Base-by-base conservation (phyloP, 2,329 filamentous ascomycete genomes). In the Proliferodiscus dingleyae region DNA sequence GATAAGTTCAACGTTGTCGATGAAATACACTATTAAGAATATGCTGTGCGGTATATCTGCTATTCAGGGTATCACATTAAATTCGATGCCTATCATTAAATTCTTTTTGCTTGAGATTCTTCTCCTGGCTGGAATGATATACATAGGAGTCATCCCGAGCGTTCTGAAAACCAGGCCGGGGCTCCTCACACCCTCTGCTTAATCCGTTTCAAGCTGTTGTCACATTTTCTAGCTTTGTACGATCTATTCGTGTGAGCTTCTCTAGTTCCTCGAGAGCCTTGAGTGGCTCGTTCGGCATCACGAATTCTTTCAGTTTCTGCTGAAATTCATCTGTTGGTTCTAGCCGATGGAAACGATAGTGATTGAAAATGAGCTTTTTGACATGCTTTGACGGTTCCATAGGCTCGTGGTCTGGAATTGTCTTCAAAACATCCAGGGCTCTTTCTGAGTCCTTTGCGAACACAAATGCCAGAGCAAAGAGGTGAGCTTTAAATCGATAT, bases 381-480 rank as follows among this genome's bases (percentile, higher is more conserved):
- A 29, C 19, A 16, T 11, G 38, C 19, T 8, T 26, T 26, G 9
- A 3, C 23, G n/a, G 19, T 26, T 39, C 19, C 32, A 30, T 42
- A 32, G n/a, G 21, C 8, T 13, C 21, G 34, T 43, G 23, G n/a
- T 5, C 24, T 41, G 47, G 47, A 11, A 48, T 39, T 1, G 45
- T 46, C 2, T 47, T 16, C 13, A 56, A 43, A 5, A 54, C 39
- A 28, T 41, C 10, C 5, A 53, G 26, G 11, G 54, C 54, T 5
- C 42, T 46, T 9, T 48, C 16, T 8, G 23, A 38, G 24, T 55
- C 49, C 16, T 44, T 37, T 9, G 49, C 54, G 15, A 53, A 23
- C 2, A 52, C 6, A 26, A 57, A 51, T 9, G 52, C 52, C 6
- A 47, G 30, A n/a, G 51, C 54, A 44, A 55, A 57, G 21, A 49